Percentiles rank a stretch among this genome's conserved stretches.
Conservation (phyloP, 2,329 filamentous ascomycete genomes). For the Trichoderma citrinoviride region DNA sequence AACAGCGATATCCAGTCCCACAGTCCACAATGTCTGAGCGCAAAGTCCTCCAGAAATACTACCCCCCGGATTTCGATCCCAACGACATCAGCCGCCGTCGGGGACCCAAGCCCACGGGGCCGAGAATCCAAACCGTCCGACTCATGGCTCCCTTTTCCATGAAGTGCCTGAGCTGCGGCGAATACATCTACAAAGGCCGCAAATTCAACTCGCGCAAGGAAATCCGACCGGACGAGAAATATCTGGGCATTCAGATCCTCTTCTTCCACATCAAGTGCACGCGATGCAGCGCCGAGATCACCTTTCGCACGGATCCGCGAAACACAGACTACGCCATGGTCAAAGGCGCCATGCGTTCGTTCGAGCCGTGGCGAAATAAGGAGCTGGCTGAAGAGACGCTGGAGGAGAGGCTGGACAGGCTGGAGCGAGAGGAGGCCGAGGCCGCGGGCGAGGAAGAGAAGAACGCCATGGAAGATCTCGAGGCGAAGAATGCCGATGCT, state of each 20-base stretch:
- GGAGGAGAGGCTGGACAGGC: conserved; percentile 78
- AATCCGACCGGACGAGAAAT: conserved; percentile 81
- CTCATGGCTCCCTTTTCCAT: conserved; percentile 62
- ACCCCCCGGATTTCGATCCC: conserved; percentile 85
- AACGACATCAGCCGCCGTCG: conserved; percentile 70
- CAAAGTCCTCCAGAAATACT: conserved; percentile 70
- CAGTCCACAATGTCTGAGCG: conserved; percentile 71
- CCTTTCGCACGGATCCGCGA: conserved; percentile 91
- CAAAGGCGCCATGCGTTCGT: conserved; percentile 84
- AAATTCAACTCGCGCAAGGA: conserved; percentile 97
- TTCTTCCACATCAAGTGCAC: conserved; percentile 84
- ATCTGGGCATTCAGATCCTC: conserved; percentile 83
- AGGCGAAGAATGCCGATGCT: conserved; percentile 89
- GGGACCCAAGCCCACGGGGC: conserved; percentile 68
- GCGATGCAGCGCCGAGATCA: conserved; percentile 80
- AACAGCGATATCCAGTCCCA: neutral
- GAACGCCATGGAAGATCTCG: conserved; percentile 92
- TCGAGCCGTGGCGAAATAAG: conserved; percentile 78
- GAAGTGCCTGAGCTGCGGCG: conserved; percentile 52
- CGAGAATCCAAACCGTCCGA: conserved; percentile 80
- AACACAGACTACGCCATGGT: conserved; percentile 86
- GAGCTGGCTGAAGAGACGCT: conserved; percentile 72
- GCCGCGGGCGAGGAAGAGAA: conserved; percentile 65
- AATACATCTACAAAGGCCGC: conserved; percentile 88
- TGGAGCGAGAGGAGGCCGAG: conserved; percentile 72